phyloP scores from a whole-genome alignment of 768 basidiomycete species.

The Pluteus cervinus region DNA sequence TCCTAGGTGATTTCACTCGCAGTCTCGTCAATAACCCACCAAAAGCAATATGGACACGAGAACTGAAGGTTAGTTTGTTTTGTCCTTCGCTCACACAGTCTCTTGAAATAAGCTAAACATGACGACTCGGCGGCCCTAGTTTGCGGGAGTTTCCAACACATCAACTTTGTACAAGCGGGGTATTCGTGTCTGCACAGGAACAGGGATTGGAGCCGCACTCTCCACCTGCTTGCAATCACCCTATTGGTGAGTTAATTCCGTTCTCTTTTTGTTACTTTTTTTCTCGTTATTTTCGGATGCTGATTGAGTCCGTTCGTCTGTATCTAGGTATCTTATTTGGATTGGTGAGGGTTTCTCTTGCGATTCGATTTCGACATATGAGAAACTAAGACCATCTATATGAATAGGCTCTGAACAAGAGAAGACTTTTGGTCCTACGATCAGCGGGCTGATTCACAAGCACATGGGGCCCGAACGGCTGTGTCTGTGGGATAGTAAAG shows the following conservation, averaged over 20 bases:
- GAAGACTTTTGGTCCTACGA: slow-evolving; percentile 68
- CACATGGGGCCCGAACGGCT: slow-evolving; percentile 70
- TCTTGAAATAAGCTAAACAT: too few relatives aligned
- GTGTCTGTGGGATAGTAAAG: slow-evolving; percentile 73
- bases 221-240: slow-evolving; percentile 76
- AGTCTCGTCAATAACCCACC: slow-evolving; percentile 67
- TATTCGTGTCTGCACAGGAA: slow-evolving; percentile 78
- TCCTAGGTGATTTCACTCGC: slow-evolving; percentile 65
- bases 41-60: slow-evolving; percentile 68
- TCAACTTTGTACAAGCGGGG: slow-evolving; percentile 75
- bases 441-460: slow-evolving; percentile 64
- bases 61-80: slow-evolving; percentile 56
- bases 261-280: slow-evolving; percentile 3
- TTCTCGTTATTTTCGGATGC: too few relatives aligned
- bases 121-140: slow-evolving; percentile 28
- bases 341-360: slow-evolving; percentile 38
- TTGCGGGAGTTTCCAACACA: slow-evolving; percentile 77
- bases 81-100: neutral
- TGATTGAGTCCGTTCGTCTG: too few relatives aligned
- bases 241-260: slow-evolving; percentile 44
- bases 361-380: slow-evolving; percentile 2
- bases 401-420: slow-evolving; percentile 82
- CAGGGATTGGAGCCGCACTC: slow-evolving; percentile 74
- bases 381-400: slow-evolving; percentile 11
- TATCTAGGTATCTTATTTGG: slow-evolving; percentile 70